Conservation (phyloP, 2,329 filamentous ascomycete species). For the Colletotrichum siamense region DNA sequence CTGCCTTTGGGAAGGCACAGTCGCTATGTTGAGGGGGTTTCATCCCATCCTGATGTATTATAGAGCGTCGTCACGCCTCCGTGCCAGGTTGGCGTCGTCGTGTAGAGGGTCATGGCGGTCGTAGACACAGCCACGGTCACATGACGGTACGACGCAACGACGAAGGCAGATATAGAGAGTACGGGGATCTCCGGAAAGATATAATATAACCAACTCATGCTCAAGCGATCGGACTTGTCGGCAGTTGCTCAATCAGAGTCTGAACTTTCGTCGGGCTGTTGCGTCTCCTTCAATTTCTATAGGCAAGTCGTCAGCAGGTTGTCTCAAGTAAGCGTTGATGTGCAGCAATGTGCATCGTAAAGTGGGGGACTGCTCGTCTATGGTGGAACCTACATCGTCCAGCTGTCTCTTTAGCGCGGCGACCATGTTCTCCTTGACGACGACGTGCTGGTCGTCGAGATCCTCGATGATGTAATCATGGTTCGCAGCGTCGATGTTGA, state of each 20-base stretch:
- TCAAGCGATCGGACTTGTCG: background rate
- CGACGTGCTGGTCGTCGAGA: constrained; percentile 76
- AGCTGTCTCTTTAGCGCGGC: constrained; percentile 70
- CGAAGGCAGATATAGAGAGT: background rate
- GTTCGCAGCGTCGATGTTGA: constrained; percentile 73
- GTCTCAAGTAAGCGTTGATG: background rate
- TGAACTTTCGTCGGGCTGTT: constrained; percentile 56
- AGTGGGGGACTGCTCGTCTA: background rate
- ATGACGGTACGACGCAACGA: background rate
- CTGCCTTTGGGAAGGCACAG: background rate
- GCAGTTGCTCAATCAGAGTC: constrained; percentile 47
- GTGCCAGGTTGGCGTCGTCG: background rate
- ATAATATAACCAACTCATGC: background rate
- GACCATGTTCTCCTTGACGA: constrained; percentile 79
- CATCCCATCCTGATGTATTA: background rate
- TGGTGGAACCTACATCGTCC: constrained; percentile 61
- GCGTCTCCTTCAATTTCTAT: constrained; percentile 57
- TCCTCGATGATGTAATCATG: constrained; percentile 83
- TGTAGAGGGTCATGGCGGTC: background rate
- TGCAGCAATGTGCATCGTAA: background rate
- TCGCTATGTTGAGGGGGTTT: background rate
- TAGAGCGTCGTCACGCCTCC: background rate
- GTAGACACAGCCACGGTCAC: background rate
- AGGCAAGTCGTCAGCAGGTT: background rate
- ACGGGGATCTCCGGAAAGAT: background rate